Evolutionary conservation across 208 protist genomes (phyloP).

Genomic region (Crithidia sp.): DNA sequence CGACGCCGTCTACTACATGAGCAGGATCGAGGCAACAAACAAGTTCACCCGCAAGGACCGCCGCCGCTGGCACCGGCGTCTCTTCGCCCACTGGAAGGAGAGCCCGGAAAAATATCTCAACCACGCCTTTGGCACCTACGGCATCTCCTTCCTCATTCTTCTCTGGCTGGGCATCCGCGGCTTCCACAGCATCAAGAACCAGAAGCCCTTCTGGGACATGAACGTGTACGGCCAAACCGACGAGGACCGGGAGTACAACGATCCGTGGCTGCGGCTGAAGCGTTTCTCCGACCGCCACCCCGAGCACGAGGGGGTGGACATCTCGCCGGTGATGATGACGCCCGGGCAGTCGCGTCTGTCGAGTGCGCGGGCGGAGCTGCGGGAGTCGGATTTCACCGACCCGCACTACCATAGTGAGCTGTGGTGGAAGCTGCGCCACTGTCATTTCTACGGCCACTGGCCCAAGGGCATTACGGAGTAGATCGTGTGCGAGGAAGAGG

Average conservation of each 20-base stretch:
- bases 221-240: slow-evolving; percentile 82
- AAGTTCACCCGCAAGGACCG: slow-evolving; percentile 90
- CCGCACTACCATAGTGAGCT: slow-evolving; percentile 89
- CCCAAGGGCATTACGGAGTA: slow-evolving; percentile 84
- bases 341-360: slow-evolving; percentile 81
- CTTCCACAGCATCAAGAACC: slow-evolving; percentile 88
- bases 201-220: slow-evolving; percentile 89
- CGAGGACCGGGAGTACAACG: slow-evolving; percentile 53
- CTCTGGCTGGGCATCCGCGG: slow-evolving; percentile 76
- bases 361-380: slow-evolving; percentile 77
- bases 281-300: slow-evolving; percentile 86
- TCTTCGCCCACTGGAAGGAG: slow-evolving; percentile 87
- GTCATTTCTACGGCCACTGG: slow-evolving; percentile 89
- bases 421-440: slow-evolving; percentile 90
- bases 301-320: slow-evolving; percentile 79
- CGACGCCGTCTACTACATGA: slow-evolving; percentile 84
- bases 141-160: slow-evolving; percentile 51
- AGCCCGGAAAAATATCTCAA: slow-evolving; percentile 81
- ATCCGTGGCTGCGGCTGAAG: slow-evolving; percentile 79
- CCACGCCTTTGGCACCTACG: slow-evolving; percentile 72
- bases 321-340: slow-evolving; percentile 79
- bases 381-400: slow-evolving; percentile 88
- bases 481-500: background rate
- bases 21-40: slow-evolving; percentile 53
- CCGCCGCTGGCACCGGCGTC: slow-evolving; percentile 74